A percentile compares a stretch with the other conserved stretches of the same genome.
These are phyloP conservation scores for Nannochloropsis salina DNA, from an alignment of 108 stramenopile genomes.

Conservation along the genomic window DNA sequence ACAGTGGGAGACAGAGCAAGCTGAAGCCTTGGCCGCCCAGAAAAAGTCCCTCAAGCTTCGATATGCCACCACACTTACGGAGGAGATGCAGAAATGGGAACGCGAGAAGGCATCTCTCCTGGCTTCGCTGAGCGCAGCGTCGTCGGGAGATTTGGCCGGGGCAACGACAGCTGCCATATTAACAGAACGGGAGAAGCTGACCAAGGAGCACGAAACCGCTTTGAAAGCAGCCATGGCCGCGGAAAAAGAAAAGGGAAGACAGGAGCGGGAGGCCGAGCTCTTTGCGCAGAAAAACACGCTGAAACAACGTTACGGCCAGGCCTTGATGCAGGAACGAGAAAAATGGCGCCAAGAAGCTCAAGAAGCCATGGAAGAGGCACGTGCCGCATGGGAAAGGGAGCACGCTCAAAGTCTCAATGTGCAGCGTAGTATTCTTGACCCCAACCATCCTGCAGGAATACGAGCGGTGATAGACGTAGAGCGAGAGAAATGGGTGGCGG, in stretches of 20 bases:
- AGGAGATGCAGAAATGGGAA: background rate
- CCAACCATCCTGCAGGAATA: background rate
- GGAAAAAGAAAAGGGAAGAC: background rate
- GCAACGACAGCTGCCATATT: background rate
- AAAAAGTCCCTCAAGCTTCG: background rate
- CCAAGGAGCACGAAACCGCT: background rate
- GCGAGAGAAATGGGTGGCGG: background rate
- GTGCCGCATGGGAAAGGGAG: background rate
- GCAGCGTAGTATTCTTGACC: background rate
- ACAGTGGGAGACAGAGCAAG: slow-evolving; percentile 3
- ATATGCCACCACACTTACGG: background rate
- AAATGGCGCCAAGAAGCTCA: background rate
- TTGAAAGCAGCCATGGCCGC: background rate
- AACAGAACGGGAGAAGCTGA: background rate
- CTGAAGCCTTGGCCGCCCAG: background rate
- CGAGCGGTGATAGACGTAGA: background rate
- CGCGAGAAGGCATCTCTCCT: background rate
- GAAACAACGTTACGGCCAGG: slow-evolving; percentile 3
- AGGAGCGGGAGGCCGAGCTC: background rate
- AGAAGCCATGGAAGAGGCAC: background rate
- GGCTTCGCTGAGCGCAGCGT: background rate
- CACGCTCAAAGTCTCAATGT: background rate
- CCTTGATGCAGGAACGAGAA: background rate
- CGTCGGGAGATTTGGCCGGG: background rate
- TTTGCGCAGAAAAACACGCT: slow-evolving; percentile 18